Base-by-base conservation (phyloP, 345 rosid genomes). In the Eucalyptus sideroxylon region DNA sequence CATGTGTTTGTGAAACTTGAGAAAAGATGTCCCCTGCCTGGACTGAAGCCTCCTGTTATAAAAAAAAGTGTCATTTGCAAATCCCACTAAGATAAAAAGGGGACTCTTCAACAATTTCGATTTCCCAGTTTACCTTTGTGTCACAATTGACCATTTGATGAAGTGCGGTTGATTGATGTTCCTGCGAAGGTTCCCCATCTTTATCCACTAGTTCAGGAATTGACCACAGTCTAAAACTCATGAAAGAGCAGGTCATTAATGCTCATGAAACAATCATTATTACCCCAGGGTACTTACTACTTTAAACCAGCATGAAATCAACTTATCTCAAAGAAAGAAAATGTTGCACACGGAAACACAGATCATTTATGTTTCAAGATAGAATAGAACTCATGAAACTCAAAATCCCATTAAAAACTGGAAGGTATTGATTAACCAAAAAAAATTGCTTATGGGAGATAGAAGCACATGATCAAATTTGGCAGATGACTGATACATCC, bases 1-100 rank as follows among this genome's bases (percentile, higher is more conserved):
- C 95, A 92, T 94, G 98, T 90, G 99, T 96, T 93, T 96, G 98
- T n/a, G 98, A 94, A 91, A 98, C 98, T 92, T 93, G 97, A 90
- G 98, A 98, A 90, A 95, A 92, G 91, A 97, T 96, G 91, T 98
- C 98, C 69, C 94, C 94, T 55, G 94, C 92, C 93, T 90, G 93
- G 47, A 90, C 89, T 87, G 90, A 95, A 90, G 90, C 91, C 90
- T 91, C 96, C 98, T 94, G 90, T 80, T 87, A 92, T 50, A 89
- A 27, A 44, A 89, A 51, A 67, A 89, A 59, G 50, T n/a, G 44
- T 59, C 65, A 87, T 87, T 65, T 72, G 51, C 87, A 82, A 90
- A 88, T 88, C 89, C 59, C 49, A 27, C 60, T 21, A 77, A 77
- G 85, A 77, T 77, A 34, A 55, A n/a, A 86, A 86, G 62, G 45